Conservation (phyloP, 1,284 basidiomycete genomes). For the Apiotrichum domesticum region DNA sequence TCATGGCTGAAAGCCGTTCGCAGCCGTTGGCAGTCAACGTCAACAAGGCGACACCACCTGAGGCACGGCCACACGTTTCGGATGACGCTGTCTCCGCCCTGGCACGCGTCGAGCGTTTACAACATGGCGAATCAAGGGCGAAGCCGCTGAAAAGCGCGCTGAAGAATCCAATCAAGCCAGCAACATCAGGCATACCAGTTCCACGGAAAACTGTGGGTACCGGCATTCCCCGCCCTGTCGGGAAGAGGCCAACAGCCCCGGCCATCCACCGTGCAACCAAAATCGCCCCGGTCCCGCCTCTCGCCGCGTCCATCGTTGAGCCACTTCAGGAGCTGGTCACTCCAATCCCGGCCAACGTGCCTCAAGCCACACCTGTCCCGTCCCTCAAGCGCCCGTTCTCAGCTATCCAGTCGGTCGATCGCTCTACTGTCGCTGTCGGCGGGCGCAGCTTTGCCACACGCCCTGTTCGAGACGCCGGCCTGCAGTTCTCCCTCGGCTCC, state of each 20-base stretch:
- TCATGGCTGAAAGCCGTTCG: neutral
- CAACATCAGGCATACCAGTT: neutral
- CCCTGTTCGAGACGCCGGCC: neutral
- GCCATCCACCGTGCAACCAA: neutral
- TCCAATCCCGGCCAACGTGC: neutral
- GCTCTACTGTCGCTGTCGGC: neutral
- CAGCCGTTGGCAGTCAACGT: no score
- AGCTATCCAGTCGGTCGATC: neutral
- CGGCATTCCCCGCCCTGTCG: neutral
- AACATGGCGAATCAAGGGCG: neutral
- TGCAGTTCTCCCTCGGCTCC: neutral
- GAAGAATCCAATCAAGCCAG: neutral
- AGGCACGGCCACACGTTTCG: no score
- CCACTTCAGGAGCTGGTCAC: neutral
- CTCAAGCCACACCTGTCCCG: neutral
- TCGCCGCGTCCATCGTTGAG: neutral
- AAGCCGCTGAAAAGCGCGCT: neutral
- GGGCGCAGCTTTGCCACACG: neutral
- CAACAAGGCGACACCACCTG: no score
- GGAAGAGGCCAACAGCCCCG: neutral
- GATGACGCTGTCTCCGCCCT: no score
- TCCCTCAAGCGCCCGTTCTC: constrained; percentile 6
- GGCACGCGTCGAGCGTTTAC: neutral
- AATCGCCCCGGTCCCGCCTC: no score
- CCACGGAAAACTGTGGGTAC: neutral